Percentiles rank a stretch among this genome's conserved stretches.
phyloP scores from a whole-genome alignment of 768 basidiomycete species.

The Suillus variegatus region DNA sequence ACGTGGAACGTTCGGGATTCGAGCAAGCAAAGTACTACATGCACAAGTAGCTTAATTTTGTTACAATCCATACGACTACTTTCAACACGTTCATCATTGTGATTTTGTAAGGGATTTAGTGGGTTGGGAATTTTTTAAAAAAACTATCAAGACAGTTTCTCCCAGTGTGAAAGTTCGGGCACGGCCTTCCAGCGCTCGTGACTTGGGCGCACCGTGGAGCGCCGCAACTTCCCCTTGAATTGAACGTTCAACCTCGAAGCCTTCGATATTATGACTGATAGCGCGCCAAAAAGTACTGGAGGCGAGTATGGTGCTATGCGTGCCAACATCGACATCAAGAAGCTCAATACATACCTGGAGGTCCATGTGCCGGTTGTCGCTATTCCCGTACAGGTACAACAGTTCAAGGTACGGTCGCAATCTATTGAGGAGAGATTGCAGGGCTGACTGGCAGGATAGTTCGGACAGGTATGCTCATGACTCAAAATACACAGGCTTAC shows the following conservation, averaged over 20 bases:
- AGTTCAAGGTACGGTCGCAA: constrained; percentile 75
- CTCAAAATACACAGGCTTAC: constrained; percentile 1
- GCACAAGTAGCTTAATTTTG: not conserved
- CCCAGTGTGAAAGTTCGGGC: no score
- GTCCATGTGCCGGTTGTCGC: constrained; percentile 54
- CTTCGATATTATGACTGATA: constrained; percentile 21
- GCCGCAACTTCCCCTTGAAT: no score
- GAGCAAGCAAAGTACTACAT: not conserved
- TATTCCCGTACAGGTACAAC: constrained; percentile 77
- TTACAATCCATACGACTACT: not conserved
- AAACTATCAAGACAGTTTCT: no score
- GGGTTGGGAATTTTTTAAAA: no score
- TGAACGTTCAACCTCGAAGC: not conserved
- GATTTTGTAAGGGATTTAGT: no score
- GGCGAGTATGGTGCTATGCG: constrained; percentile 77
- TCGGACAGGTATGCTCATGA: constrained; percentile 70
- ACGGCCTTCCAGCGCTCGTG: no score
- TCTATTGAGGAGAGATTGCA: not conserved
- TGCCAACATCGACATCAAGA: constrained; percentile 63
- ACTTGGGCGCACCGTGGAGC: no score
- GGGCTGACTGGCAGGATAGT: constrained; percentile 44
- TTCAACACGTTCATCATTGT: not conserved
- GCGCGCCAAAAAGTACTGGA: constrained; percentile 52
- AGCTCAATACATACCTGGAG: constrained; percentile 66
- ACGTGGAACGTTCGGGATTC: constrained; percentile 18